phyloP scores from a whole-genome alignment of 2,329 filamentous ascomycete species.

The Dactylellina drechsleri region DNA sequence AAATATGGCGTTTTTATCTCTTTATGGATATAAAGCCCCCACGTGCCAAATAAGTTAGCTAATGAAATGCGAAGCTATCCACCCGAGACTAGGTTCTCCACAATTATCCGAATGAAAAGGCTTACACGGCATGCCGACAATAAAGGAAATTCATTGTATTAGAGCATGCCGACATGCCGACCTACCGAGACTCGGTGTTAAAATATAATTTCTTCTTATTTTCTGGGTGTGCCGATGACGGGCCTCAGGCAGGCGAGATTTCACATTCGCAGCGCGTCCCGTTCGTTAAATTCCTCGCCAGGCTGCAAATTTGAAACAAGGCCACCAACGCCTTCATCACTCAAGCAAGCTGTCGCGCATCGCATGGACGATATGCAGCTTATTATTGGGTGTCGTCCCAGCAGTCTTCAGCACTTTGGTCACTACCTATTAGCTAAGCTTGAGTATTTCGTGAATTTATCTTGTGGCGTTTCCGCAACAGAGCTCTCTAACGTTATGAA shows the following conservation, averaged over 20 bases:
- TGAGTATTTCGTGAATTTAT: slow-evolving; percentile 24
- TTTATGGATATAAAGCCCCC: too few relatives aligned
- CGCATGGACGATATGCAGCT: slow-evolving; percentile 17
- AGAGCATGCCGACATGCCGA: too few relatives aligned
- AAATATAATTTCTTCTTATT: not conserved
- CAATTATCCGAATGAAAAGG: not conserved
- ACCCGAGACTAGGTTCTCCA: not conserved
- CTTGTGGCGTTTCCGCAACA: slow-evolving; percentile 20
- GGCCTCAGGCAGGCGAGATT: not conserved
- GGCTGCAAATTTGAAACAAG: slow-evolving; percentile 12
- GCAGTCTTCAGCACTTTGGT: too few relatives aligned
- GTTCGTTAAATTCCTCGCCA: slow-evolving; percentile 10
- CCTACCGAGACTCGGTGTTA: not conserved
- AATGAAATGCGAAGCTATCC: too few relatives aligned
- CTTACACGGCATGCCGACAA: not conserved
- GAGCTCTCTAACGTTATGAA: slow-evolving; percentile 30
- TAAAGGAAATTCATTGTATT: too few relatives aligned
- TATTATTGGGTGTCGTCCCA: slow-evolving; percentile 19
- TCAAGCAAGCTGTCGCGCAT: not conserved
- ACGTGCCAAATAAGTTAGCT: too few relatives aligned
- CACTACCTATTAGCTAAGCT: slow-evolving; percentile 13
- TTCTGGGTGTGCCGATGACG: slow-evolving; percentile 14
- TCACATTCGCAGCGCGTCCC: not conserved
- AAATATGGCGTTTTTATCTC: too few relatives aligned
- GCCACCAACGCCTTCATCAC: slow-evolving; percentile 1